Percentiles rank a stretch among this genome's conserved stretches.
Conservation (phyloP, 2,329 filamentous ascomycete species). For the Fusarium buxicola region DNA sequence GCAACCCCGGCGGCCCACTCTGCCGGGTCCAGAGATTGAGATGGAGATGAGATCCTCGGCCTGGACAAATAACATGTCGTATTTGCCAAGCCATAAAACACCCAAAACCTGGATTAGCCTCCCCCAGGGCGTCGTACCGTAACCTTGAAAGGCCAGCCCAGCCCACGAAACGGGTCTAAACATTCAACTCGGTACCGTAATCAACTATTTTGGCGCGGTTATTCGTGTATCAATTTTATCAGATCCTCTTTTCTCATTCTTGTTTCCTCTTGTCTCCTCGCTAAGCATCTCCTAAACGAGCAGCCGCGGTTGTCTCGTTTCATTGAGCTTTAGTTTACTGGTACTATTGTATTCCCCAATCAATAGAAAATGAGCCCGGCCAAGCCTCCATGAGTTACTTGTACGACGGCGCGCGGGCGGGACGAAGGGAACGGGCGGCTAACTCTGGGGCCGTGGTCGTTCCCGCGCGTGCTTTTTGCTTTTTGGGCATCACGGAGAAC, state of each 20-base stretch:
- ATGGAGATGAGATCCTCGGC: slow-evolving; percentile 37
- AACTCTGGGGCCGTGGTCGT: slow-evolving; percentile 35
- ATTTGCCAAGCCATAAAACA: slow-evolving; percentile 2
- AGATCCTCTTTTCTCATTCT: slow-evolving; percentile 15
- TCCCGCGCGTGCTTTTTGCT: slow-evolving; percentile 32
- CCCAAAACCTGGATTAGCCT: slow-evolving; percentile 1
- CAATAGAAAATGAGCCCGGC: neutral
- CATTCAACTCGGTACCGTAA: slow-evolving; percentile 15
- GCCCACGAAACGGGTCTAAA: slow-evolving; percentile 25
- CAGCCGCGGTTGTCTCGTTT: neutral
- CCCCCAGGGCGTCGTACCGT: slow-evolving; percentile 12
- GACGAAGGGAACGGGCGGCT: slow-evolving; percentile 28
- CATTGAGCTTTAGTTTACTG: neutral
- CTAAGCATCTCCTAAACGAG: slow-evolving; percentile 14
- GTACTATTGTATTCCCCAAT: neutral
- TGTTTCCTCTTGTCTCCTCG: slow-evolving; percentile 30
- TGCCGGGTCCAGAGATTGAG: slow-evolving; percentile 16
- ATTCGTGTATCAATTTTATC: slow-evolving; percentile 10
- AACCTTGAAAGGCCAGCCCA: slow-evolving; percentile 18
- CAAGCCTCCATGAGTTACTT: too few relatives aligned
- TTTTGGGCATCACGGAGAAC: slow-evolving; percentile 16
- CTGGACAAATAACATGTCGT: slow-evolving; percentile 28
- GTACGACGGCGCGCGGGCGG: slow-evolving; percentile 8
- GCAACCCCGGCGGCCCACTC: slow-evolving; percentile 23
- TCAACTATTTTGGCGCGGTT: slow-evolving; percentile 12